Evolutionary conservation across 2,329 filamentous ascomycete genomes (phyloP).

Genomic region (Fusarium dlaminii): DNA sequence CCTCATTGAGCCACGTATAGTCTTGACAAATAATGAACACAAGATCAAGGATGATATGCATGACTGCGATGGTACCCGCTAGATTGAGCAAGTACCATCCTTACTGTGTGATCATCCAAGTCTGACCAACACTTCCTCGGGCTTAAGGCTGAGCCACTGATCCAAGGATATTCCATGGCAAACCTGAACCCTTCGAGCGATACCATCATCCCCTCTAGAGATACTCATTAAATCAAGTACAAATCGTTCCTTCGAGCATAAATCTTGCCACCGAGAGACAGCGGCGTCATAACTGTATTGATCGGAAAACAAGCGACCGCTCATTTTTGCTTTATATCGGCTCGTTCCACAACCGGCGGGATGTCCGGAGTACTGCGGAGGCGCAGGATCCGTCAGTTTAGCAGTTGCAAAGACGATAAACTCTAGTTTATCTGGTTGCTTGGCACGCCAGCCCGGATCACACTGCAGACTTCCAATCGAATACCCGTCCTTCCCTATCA

Average conservation of each 20-base stretch:
- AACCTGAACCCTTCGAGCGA: neutral
- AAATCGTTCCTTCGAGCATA: accelerated
- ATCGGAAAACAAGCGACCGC: neutral
- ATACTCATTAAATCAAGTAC: neutral
- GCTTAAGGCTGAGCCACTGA: neutral
- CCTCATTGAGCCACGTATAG: accelerated
- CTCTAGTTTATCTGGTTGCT: neutral
- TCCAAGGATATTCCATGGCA: neutral
- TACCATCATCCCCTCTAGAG: neutral
- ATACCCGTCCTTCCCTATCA: neutral
- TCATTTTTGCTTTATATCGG: neutral
- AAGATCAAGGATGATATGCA: no score
- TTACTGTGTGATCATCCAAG: neutral
- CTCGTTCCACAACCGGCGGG: neutral
- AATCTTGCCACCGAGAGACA: neutral
- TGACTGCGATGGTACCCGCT: no score
- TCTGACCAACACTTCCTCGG: neutral
- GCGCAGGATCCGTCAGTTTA: neutral
- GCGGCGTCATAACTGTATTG: accelerated
- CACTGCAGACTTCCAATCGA: neutral
- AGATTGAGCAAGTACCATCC: neutral
- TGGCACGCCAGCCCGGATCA: neutral
- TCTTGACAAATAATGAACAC: neutral
- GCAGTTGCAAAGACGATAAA: neutral
- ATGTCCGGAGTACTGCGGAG: neutral